phyloP scores from a whole-genome alignment of 257 asterid species.

The Solanum virginianum region DNA sequence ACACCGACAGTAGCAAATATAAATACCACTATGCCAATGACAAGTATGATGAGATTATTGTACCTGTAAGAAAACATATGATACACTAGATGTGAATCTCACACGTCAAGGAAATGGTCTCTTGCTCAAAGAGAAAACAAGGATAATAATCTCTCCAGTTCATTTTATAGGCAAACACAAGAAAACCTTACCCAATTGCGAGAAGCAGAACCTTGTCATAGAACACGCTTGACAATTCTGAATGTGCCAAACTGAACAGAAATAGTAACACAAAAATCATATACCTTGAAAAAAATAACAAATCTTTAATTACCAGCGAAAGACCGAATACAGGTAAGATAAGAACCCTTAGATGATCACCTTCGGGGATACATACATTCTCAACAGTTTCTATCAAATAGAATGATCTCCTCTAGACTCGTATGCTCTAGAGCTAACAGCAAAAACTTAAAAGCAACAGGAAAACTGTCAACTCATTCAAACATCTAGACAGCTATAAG shows the following conservation, averaged over 20 bases:
- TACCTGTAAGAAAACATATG: slow-evolving; percentile 20
- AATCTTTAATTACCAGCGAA: background rate
- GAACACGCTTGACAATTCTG: slow-evolving; percentile 41
- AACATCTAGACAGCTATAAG: background rate
- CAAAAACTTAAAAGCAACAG: background rate
- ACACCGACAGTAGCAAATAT: slow-evolving; percentile 47
- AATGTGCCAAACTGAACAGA: slow-evolving; percentile 47
- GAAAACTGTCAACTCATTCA: background rate
- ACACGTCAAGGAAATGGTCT: background rate
- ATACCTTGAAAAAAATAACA: background rate
- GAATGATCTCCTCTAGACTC: background rate
- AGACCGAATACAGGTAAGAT: background rate
- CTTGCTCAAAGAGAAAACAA: background rate
- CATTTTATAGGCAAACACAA: background rate
- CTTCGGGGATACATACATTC: background rate
- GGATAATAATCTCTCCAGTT: background rate
- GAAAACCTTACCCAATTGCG: slow-evolving; percentile 31
- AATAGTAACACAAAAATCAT: background rate
- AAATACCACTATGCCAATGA: slow-evolving; percentile 36
- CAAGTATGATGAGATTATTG: slow-evolving; percentile 26
- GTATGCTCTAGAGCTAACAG: background rate
- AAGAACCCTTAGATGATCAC: background rate
- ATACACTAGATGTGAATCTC: background rate
- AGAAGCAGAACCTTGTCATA: slow-evolving; percentile 42
- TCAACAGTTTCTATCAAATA: background rate